phyloP scores from a whole-genome alignment of 108 stramenopile species.

The Discostella stelligeroides region DNA sequence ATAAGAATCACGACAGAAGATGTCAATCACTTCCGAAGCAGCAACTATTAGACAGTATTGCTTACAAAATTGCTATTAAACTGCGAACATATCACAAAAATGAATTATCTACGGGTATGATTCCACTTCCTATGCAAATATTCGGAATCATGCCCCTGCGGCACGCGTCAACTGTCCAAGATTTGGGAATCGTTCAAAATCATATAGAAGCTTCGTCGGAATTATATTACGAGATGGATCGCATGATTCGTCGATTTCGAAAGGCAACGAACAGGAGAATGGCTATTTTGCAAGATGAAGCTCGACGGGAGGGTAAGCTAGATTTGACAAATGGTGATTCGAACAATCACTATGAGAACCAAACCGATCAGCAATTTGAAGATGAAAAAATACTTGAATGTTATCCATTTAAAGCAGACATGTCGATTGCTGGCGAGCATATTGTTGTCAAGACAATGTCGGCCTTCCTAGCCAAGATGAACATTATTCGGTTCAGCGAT shows the following conservation, averaged over 20 bases:
- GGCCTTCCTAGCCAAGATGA: constrained; percentile 48
- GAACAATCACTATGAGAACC: constrained; percentile 22
- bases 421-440: constrained; percentile 58
- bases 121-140: constrained; percentile 76
- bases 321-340: constrained; percentile 20
- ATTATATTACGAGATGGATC: constrained; percentile 68
- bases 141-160: constrained; percentile 88
- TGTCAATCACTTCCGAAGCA: constrained; percentile 43
- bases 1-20: constrained; percentile 19
- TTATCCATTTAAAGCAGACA: constrained; percentile 75
- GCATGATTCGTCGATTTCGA: constrained; percentile 81
- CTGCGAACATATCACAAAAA: constrained; percentile 50
- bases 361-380: constrained; percentile 24
- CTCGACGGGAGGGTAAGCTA: constrained; percentile 62
- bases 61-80: constrained; percentile 55
- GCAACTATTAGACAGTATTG: constrained; percentile 54
- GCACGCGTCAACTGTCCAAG: constrained; percentile 68
- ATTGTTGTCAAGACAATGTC: constrained; percentile 67
- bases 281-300: constrained; percentile 77
- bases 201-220: constrained; percentile 38
- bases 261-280: constrained; percentile 85
- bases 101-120: constrained; percentile 77
- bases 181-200: constrained; percentile 64
- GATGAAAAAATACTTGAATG: constrained; percentile 81
- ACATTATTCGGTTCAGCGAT: constrained; percentile 28